These are phyloP conservation scores for Ballota nigra DNA, from an alignment of 257 asterid genomes.

Conservation along the genomic window DNA sequence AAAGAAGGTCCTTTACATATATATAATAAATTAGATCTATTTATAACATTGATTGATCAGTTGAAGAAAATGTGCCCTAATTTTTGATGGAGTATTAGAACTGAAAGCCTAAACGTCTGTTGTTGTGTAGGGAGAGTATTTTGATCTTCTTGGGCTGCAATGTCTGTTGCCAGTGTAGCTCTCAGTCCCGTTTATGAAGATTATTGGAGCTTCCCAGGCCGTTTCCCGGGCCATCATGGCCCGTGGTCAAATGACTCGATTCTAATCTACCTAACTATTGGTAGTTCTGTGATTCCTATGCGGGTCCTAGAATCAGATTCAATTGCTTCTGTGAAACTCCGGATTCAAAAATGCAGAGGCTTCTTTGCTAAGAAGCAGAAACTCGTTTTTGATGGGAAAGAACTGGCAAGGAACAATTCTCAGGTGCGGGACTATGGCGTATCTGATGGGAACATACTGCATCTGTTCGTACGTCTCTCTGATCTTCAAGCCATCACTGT, in stretches of 20 bases:
- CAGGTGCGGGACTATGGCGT: constrained; percentile 63
- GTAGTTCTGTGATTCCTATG: constrained; percentile 66
- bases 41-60: neutral
- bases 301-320: constrained; percentile 71
- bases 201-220: constrained; percentile 51
- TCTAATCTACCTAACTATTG: constrained; percentile 58
- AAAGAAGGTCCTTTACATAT: neutral
- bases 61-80: constrained; percentile 13
- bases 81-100: constrained; percentile 9
- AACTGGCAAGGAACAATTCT: constrained; percentile 61
- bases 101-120: constrained; percentile 14
- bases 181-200: constrained; percentile 64
- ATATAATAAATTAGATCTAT: neutral
- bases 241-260: constrained; percentile 53
- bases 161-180: constrained; percentile 76
- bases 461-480: constrained; percentile 60
- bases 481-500: constrained; percentile 78
- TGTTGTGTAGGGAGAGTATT: constrained; percentile 31
- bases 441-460: constrained; percentile 61
- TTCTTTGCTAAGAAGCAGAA: constrained; percentile 67
- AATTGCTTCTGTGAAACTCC: constrained; percentile 71
- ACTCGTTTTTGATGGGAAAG: constrained; percentile 74
- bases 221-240: constrained; percentile 34
- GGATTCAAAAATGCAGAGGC: constrained; percentile 57
- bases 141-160: constrained; percentile 38